Conservation (phyloP, 495 filamentous ascomycete genomes). For the Penicillium canescens region DNA sequence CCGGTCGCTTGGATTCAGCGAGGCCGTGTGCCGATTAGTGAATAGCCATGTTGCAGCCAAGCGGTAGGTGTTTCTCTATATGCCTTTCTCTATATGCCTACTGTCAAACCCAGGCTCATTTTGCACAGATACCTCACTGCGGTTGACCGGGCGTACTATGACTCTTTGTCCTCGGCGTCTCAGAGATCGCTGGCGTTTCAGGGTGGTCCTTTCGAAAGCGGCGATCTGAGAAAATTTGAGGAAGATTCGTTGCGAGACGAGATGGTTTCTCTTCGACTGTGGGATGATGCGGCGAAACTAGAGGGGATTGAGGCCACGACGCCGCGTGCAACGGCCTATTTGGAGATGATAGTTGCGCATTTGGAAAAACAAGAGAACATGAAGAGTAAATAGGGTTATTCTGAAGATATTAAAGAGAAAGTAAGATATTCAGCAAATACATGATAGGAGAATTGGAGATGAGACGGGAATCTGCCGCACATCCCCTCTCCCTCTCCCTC, state of each 20-base stretch:
- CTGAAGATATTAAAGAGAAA: too few species aligned
- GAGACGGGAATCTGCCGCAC: too few species aligned
- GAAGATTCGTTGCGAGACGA: conserved; percentile 35
- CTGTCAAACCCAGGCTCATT: not conserved
- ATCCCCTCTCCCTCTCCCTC: too few species aligned
- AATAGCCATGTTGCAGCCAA: conserved; percentile 48
- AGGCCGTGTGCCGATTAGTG: conserved; percentile 38
- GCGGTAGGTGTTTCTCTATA: conserved; percentile 28
- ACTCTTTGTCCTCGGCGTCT: conserved; percentile 37
- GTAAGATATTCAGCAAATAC: too few species aligned
- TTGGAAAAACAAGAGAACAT: not conserved
- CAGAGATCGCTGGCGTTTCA: conserved; percentile 43
- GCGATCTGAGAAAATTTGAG: conserved; percentile 29
- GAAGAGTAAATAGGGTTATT: too few species aligned
- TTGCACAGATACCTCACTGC: conserved; percentile 38
- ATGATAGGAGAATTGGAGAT: too few species aligned
- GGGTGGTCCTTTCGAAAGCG: conserved; percentile 42
- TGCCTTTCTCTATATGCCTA: too few species aligned
- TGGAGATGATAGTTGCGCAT: conserved; percentile 30
- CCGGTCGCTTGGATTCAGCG: conserved; percentile 36
- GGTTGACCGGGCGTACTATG: conserved; percentile 35
- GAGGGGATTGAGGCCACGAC: conserved; percentile 30
- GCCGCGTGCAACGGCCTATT: conserved; percentile 29
- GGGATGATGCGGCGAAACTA: conserved; percentile 46
- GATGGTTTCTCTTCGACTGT: conserved; percentile 40